These are phyloP conservation scores for Pleurotus tuoliensis DNA, from an alignment of 768 basidiomycete species.

Conservation along the genomic window DNA sequence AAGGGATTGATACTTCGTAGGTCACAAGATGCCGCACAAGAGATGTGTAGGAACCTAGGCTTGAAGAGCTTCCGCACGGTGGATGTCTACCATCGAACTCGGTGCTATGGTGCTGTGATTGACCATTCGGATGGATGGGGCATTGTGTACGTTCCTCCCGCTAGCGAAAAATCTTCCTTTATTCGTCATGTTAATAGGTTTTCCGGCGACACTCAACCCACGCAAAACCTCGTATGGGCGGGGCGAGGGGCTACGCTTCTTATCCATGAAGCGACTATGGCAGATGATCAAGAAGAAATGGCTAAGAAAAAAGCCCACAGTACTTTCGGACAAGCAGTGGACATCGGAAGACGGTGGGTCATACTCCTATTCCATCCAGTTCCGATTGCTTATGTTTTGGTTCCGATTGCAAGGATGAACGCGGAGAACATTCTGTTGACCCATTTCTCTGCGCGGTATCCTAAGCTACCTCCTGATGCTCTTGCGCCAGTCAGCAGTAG, in stretches of 20 bases:
- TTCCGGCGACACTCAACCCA: conserved; percentile 88
- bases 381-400: conserved; percentile 1
- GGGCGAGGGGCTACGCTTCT: conserved; percentile 72
- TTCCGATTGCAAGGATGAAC: conserved; percentile 57
- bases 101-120: conserved; percentile 70
- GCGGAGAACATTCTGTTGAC: conserved; percentile 86
- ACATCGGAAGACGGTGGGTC: conserved; percentile 64
- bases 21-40: conserved; percentile 33
- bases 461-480: conserved; percentile 69
- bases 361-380: conserved; percentile 6
- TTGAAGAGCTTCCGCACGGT: conserved; percentile 62
- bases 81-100: conserved; percentile 68
- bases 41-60: conserved; percentile 51
- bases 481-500: conserved; percentile 13
- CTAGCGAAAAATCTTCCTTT: conserved; percentile 29
- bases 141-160: conserved; percentile 56
- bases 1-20: conserved; percentile 25
- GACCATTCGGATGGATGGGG: conserved; percentile 73
- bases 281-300: conserved; percentile 73
- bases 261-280: conserved; percentile 94
- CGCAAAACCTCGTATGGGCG: conserved; percentile 57
- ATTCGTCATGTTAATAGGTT: conserved; percentile 48
- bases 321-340: conserved; percentile 86
- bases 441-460: conserved; percentile 93
- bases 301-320: conserved; percentile 81